Evolutionary conservation across 164 flowering plant species (phyloP).

Genomic region (Nymphaea thermarum): DNA sequence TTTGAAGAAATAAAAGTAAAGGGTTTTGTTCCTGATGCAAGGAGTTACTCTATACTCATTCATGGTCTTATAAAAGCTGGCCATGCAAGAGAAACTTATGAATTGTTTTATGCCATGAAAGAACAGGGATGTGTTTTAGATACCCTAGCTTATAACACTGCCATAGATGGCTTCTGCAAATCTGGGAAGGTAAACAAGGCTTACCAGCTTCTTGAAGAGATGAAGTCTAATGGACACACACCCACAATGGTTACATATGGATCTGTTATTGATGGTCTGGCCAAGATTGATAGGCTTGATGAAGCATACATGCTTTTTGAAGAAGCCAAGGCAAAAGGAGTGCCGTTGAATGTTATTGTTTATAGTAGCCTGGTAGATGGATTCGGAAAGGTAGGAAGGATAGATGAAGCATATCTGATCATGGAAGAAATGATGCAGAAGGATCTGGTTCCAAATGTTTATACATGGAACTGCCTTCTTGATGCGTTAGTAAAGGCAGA

Average conservation of each 20-base stretch:
- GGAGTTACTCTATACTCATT: conserved; percentile 73
- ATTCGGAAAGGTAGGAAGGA: conserved; percentile 87
- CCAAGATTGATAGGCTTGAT: conserved; percentile 88
- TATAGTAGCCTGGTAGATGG: conserved; percentile 91
- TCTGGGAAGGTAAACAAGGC: conserved; percentile 88
- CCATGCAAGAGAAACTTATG: conserved; percentile 60
- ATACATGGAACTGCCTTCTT: conserved; percentile 89
- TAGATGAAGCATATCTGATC: conserved; percentile 88
- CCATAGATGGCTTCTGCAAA: conserved; percentile 91
- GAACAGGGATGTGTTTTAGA: conserved; percentile 73
- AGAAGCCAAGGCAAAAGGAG: conserved; percentile 75
- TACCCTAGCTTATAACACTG: conserved; percentile 70
- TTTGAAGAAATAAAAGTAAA: conserved; percentile 62
- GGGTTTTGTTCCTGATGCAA: conserved; percentile 62
- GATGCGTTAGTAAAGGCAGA: conserved; percentile 81
- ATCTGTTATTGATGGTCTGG: conserved; percentile 82
- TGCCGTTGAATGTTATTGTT: conserved; percentile 51
- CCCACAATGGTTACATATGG: conserved; percentile 93
- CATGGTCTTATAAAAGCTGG: conserved; percentile 85
- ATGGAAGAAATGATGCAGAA: conserved; percentile 89
- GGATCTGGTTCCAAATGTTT: conserved; percentile 62
- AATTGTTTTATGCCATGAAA: conserved; percentile 74
- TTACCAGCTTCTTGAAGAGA: conserved; percentile 84
- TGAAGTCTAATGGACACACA: conserved; percentile 59
- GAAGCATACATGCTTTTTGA: conserved; percentile 97